Evolutionary conservation across 2,329 filamentous ascomycete species (phyloP).

Genomic region (Exophiala mesophila): DNA sequence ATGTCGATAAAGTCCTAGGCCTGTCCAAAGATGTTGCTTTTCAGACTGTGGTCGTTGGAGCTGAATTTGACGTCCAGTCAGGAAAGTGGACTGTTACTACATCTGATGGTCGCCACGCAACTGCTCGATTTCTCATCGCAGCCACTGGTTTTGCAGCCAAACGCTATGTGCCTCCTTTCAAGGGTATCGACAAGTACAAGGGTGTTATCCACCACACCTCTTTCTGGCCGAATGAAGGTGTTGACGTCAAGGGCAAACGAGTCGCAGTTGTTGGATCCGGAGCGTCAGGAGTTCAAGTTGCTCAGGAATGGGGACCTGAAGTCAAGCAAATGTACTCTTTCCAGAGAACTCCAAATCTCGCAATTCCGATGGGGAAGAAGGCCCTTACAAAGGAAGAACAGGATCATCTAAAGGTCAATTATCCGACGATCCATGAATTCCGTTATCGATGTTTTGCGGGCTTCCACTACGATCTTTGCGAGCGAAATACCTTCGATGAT

Average conservation of each 20-base stretch:
- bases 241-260: constrained; percentile 54
- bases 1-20: constrained; percentile 38
- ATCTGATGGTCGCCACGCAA: constrained; percentile 37
- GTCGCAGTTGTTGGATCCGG: constrained; percentile 62
- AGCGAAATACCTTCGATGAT: constrained; percentile 49
- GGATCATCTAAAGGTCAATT: constrained; percentile 41
- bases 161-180: constrained; percentile 51
- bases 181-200: constrained; percentile 55
- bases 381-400: constrained; percentile 48
- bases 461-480: constrained; percentile 55
- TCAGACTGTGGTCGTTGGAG: constrained; percentile 39
- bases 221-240: constrained; percentile 52
- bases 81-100: constrained; percentile 44
- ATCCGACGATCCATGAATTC: constrained; percentile 20
- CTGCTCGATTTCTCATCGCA: constrained; percentile 43
- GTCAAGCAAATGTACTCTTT: constrained; percentile 49
- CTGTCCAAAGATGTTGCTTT: constrained; percentile 46
- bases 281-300: constrained; percentile 59
- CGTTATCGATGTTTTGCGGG: constrained; percentile 36
- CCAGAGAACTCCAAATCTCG: constrained; percentile 62
- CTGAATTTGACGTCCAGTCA: constrained; percentile 35
- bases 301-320: constrained; percentile 54
- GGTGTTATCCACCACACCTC: constrained; percentile 58
- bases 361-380: constrained; percentile 55
- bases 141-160: constrained; percentile 52